Percentiles rank a stretch among this genome's conserved stretches.
Conservation (phyloP, 1,284 basidiomycete genomes). For the Prillingera fragicola region DNA sequence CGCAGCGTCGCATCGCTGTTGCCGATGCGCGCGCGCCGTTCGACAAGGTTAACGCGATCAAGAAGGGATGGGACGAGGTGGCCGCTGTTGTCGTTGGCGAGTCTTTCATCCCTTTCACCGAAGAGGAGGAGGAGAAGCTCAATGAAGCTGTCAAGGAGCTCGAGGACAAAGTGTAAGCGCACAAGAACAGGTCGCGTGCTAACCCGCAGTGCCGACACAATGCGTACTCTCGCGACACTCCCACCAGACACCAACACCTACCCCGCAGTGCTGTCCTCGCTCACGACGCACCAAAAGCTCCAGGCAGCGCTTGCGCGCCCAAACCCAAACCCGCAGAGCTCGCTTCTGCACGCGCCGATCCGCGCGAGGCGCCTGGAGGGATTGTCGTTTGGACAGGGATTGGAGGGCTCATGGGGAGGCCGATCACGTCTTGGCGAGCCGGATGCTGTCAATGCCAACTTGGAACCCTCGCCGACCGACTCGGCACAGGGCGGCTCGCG, state of each 20-base stretch:
- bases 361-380: constrained; percentile 7
- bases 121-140: constrained; percentile 25
- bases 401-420: constrained; percentile 30
- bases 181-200: not conserved
- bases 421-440: constrained; percentile 43
- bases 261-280: constrained; percentile 33
- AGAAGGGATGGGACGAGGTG: constrained; percentile 38
- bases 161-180: constrained; percentile 27
- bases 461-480: constrained; percentile 13
- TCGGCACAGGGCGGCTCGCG: constrained; percentile 13
- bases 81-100: constrained; percentile 22
- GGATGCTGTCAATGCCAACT: constrained; percentile 25
- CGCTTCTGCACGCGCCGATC: constrained; percentile 29
- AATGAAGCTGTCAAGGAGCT: constrained; percentile 22
- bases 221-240: constrained; percentile 25
- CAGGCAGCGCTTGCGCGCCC: constrained; percentile 35
- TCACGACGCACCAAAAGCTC: constrained; percentile 36
- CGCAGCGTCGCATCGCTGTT: constrained; percentile 30
- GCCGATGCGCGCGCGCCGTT: constrained; percentile 36
- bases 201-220: constrained; percentile 22
- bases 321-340: constrained; percentile 34
- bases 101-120: no score
- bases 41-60: constrained; percentile 32
- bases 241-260: constrained; percentile 39
- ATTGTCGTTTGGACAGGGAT: constrained; percentile 9